Evolutionary conservation across 768 basidiomycete genomes (phyloP).

Genomic region (Calvatia gigantea): DNA sequence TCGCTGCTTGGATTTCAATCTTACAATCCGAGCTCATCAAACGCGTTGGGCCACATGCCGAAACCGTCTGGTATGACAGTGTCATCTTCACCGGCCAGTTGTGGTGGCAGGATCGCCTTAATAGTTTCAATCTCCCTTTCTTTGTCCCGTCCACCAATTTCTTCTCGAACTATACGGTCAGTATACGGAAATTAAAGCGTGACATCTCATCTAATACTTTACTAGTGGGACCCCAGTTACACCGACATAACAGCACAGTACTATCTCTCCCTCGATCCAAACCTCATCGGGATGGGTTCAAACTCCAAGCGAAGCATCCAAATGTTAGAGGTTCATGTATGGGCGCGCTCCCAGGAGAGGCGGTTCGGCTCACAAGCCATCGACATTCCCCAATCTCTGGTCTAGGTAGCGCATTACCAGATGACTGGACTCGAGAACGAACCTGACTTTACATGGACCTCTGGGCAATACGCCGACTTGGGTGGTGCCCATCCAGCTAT

Average conservation of each 20-base stretch:
- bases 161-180: slow-evolving; percentile 79
- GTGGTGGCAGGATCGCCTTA: slow-evolving; percentile 74
- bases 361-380: slow-evolving; percentile 67
- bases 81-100: slow-evolving; percentile 57
- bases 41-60: slow-evolving; percentile 63
- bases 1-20: slow-evolving; percentile 68
- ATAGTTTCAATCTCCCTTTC: slow-evolving; percentile 68
- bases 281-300: slow-evolving; percentile 24
- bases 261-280: slow-evolving; percentile 45
- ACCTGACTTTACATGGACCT: slow-evolving; percentile 59
- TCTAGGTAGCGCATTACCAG: slow-evolving; percentile 77
- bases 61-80: slow-evolving; percentile 81
- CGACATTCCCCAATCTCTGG: slow-evolving; percentile 55
- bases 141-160: slow-evolving; percentile 69
- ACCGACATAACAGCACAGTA: slow-evolving; percentile 53
- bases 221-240: slow-evolving; percentile 58
- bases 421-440: slow-evolving; percentile 85
- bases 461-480: slow-evolving; percentile 70
- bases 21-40: slow-evolving; percentile 54
- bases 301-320: slow-evolving; percentile 46
- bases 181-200: slow-evolving; percentile 15
- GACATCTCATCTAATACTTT: background rate
- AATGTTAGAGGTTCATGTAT: slow-evolving; percentile 73
- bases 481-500: slow-evolving; percentile 55
- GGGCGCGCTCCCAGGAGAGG: slow-evolving; percentile 75